Evolutionary conservation across 2,329 filamentous ascomycete genomes (phyloP), one percentile per base, ranked within the genome.

Genomic region (Paecilomyces sp.): DNA sequence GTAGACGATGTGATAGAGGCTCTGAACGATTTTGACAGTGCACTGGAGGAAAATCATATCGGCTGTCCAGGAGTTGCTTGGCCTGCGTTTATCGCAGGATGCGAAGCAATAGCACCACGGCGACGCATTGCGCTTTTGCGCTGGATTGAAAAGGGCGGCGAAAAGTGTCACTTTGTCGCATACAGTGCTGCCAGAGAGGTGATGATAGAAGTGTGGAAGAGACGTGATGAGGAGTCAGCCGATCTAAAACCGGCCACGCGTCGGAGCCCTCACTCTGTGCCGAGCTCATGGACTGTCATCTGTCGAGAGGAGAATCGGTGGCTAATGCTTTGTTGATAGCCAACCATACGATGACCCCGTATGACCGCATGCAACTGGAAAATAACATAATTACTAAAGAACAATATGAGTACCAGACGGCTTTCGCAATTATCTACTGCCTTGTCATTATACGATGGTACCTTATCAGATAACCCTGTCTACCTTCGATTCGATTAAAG

Each of bases 31-130:
- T 74, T 73, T 57, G 71, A 74, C 30, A 60, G 59, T 3, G 61
- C 34, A 11, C 34, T 36, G 9, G 34, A 36, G 34, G 34, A 36
- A 15, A 36, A 15, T 15, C 34, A 36, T 66, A 6, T 59, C 70
- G 24, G 56, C 60, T 64, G 68, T 15, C 67, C 69, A n/a, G 66
- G 72, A 7, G 72, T 70, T 12, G 66, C 68, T 3, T 77, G 75
- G 75, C 74, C 75, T 1, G 70, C 68, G 0, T 77, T 77, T 50
- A 74, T 77, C 56, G 75, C 75, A 5, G 75, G 72, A n/a, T 76
- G 73, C 33, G 75, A 77, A 58, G 75, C 75, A 1, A 63, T 70
- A 9, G 66, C 67, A 0, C 12, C 58, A 0, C 8, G 61, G 3
- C 61, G 66, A 22, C 61, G 69, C 18, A 62, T 68, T 28, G 64